A percentile compares a stretch with the other conserved stretches of the same genome.
Evolutionary conservation across 139 green algal species (phyloP).

Genomic region (Microglena sp.): DNA sequence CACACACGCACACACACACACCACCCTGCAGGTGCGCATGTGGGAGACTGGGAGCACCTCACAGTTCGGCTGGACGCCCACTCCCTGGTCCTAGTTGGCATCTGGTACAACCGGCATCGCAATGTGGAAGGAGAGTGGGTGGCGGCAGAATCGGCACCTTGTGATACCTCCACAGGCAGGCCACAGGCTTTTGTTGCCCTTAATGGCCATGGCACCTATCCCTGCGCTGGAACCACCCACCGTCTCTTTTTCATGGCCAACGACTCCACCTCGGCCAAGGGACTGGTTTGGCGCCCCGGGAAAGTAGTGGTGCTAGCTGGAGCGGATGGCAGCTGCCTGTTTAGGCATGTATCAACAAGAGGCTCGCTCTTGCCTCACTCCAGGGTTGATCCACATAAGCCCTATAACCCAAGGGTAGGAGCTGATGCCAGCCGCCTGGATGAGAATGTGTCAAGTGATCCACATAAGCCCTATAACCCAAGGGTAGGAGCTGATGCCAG

Average conservation of each 20-base stretch:
- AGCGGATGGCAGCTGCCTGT: no score
- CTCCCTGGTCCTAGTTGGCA: background rate
- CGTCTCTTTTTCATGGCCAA: conserved; percentile 3
- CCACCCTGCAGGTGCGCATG: background rate
- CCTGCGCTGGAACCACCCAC: background rate
- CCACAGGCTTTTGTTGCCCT: background rate
- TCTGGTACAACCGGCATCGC: conserved; percentile 4
- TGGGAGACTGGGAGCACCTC: conserved; percentile 8
- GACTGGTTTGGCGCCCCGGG: background rate
- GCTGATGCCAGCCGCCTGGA: no score
- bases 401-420: no score
- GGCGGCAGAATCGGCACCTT: background rate
- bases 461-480: no score
- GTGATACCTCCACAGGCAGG: background rate
- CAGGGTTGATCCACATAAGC: no score
- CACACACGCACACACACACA: no score
- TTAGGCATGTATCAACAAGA: no score
- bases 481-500: no score
- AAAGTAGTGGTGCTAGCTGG: no score
- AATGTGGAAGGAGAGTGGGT: conserved; percentile 3
- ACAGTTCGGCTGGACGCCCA: background rate
- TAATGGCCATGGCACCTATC: background rate
- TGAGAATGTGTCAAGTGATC: no score
- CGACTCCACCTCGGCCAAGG: background rate
- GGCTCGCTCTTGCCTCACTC: no score